Percentiles rank a stretch among this genome's conserved stretches.
phyloP scores from a whole-genome alignment of 768 basidiomycete genomes.

The Panaeolus papilionaceus region DNA sequence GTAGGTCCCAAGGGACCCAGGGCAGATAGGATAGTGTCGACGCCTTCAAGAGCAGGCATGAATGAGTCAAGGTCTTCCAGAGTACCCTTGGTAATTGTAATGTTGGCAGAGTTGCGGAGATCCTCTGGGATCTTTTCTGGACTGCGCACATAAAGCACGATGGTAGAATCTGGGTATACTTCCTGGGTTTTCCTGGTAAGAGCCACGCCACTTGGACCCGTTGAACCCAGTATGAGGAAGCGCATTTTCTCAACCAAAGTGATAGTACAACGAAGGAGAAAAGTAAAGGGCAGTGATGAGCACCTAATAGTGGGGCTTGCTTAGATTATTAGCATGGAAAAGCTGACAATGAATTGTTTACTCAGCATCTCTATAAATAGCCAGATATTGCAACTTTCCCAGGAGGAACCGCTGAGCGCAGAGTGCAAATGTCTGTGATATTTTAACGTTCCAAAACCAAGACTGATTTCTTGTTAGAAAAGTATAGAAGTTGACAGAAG shows the following conservation, averaged over 20 bases:
- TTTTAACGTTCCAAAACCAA: too few species aligned
- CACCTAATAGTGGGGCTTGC: too few species aligned
- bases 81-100: conserved; percentile 60
- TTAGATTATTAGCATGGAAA: too few species aligned
- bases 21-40: conserved; percentile 69
- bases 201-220: conserved; percentile 64
- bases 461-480: too few species aligned
- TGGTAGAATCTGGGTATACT: conserved; percentile 40
- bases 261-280: background rate
- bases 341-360: too few species aligned
- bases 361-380: too few species aligned
- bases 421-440: too few species aligned
- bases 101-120: conserved; percentile 46
- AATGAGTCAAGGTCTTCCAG: conserved; percentile 59
- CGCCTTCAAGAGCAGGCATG: conserved; percentile 57
- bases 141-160: conserved; percentile 69
- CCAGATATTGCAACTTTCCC: too few species aligned
- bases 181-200: conserved; percentile 62
- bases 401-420: too few species aligned
- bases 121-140: conserved; percentile 67
- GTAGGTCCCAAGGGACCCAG: conserved; percentile 54
- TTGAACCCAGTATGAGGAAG: conserved; percentile 73
- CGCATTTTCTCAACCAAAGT: conserved; percentile 35
- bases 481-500: too few species aligned
- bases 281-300: too few species aligned